Evolutionary conservation across 306 rosid species (phyloP).

Genomic region (Cucumis hystrix): DNA sequence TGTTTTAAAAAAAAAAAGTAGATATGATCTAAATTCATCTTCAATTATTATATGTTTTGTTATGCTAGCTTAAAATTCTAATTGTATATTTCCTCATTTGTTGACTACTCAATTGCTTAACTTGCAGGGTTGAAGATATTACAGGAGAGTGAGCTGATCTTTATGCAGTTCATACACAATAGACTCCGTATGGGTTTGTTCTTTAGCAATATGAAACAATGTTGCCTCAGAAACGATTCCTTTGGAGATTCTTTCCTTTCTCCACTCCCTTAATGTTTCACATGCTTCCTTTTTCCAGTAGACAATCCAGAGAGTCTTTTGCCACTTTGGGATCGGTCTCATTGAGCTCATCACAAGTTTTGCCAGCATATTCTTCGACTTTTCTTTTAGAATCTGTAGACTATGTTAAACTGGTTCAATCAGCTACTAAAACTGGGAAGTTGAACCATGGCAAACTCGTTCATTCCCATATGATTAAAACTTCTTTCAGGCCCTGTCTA

Average conservation of each 20-base stretch:
- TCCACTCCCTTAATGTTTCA: not conserved
- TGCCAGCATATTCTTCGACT: slow-evolving; percentile 1
- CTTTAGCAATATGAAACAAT: not conserved
- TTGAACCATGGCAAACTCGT: slow-evolving; percentile 22
- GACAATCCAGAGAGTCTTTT: slow-evolving; percentile 4
- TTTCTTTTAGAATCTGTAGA: slow-evolving; percentile 13
- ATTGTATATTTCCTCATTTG: not conserved
- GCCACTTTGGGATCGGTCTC: not conserved
- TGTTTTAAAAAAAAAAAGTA: too few species aligned
- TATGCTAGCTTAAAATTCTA: not conserved
- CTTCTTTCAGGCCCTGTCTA: slow-evolving; percentile 15
- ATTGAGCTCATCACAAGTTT: not conserved
- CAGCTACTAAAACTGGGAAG: slow-evolving; percentile 16
- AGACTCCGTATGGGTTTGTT: not conserved
- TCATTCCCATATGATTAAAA: slow-evolving; percentile 23
- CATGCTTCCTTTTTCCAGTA: not conserved
- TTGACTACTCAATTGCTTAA: not conserved
- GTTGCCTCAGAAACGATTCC: not conserved
- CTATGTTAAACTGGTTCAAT: slow-evolving; percentile 18
- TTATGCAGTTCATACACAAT: not conserved
- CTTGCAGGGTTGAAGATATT: not conserved
- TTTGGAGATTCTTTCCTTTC: not conserved
- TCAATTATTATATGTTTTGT: not conserved
- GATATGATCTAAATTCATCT: too few species aligned
- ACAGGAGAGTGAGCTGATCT: not conserved